phyloP scores from a whole-genome alignment of 257 asterid genomes.

The Ophiorrhiza pumila region DNA sequence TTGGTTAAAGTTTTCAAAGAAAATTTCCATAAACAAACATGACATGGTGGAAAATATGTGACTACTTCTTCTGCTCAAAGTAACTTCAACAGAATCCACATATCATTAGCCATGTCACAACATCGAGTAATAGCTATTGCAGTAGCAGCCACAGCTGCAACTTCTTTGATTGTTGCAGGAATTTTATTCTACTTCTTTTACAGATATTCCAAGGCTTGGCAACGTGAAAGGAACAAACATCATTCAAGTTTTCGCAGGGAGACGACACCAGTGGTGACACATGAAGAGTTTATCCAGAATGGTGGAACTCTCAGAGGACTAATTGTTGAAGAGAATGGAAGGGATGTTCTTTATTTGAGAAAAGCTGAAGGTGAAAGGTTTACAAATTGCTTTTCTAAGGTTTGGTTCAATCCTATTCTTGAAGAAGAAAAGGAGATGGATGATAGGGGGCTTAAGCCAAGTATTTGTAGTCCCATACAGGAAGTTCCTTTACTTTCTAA shows the following conservation, averaged over 20 bases:
- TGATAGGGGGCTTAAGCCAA: constrained; percentile 32
- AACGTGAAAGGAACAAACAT: constrained; percentile 13
- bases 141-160: constrained; percentile 45
- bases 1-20: neutral
- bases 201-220: constrained; percentile 28
- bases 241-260: constrained; percentile 55
- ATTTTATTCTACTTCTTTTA: constrained; percentile 36
- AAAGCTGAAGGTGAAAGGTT: constrained; percentile 33
- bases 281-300: constrained; percentile 37
- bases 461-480: constrained; percentile 34
- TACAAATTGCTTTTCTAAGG: constrained; percentile 55
- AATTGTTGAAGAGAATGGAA: constrained; percentile 67
- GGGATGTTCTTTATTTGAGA: constrained; percentile 62
- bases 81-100: neutral
- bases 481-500: constrained; percentile 57
- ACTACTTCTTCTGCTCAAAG: neutral
- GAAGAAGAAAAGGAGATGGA: constrained; percentile 52
- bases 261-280: constrained; percentile 12
- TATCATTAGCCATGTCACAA: constrained; percentile 29
- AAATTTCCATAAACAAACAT: neutral
- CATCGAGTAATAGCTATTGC: constrained; percentile 31
- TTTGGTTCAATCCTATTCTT: constrained; percentile 58
- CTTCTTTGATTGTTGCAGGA: constrained; percentile 38
- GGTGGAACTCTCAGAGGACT: constrained; percentile 53
- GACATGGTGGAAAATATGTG: neutral